Percentiles rank a stretch among this genome's conserved stretches.
These are phyloP conservation scores for Ceratobasidium theobromae DNA, from an alignment of 1,284 basidiomycete species.

Conservation along the genomic window DNA sequence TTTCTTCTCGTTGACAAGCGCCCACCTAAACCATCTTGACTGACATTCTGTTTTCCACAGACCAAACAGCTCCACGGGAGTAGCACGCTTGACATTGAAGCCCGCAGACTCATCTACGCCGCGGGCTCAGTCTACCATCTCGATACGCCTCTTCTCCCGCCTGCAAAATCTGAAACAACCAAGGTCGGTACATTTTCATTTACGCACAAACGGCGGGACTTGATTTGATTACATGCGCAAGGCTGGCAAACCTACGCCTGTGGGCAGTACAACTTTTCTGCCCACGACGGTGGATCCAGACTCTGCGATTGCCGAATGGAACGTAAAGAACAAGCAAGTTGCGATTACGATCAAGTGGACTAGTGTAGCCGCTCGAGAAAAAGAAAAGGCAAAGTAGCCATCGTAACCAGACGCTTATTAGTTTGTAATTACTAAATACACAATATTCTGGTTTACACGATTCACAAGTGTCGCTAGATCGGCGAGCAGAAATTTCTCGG, in stretches of 20 bases:
- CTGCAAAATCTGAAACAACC: not conserved
- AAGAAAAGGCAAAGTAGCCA: slow-evolving; percentile 1
- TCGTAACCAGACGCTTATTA: no score
- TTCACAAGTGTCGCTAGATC: no score
- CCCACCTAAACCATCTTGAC: no score
- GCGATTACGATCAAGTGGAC: slow-evolving; percentile 17
- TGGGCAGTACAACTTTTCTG: slow-evolving; percentile 9
- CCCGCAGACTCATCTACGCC: slow-evolving; percentile 16
- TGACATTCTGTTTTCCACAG: no score
- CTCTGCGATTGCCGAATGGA: slow-evolving; percentile 27
- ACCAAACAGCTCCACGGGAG: slow-evolving; percentile 5
- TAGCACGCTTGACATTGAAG: slow-evolving; percentile 24
- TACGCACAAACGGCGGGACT: not conserved
- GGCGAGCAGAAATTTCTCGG: no score
- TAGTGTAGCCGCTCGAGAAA: slow-evolving; percentile 8
- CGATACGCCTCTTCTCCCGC: slow-evolving; percentile 27
- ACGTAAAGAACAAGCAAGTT: slow-evolving; percentile 8
- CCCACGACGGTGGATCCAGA: slow-evolving; percentile 25
- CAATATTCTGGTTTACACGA: no score
- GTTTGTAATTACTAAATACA: no score
- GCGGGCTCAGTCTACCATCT: slow-evolving; percentile 24
- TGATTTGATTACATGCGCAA: not conserved
- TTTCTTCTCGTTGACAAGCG: no score
- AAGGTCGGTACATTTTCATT: not conserved
- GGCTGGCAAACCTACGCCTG: not conserved